Base-by-base conservation (phyloP, 1,284 basidiomycete species). In the Moniliella sp. region DNA sequence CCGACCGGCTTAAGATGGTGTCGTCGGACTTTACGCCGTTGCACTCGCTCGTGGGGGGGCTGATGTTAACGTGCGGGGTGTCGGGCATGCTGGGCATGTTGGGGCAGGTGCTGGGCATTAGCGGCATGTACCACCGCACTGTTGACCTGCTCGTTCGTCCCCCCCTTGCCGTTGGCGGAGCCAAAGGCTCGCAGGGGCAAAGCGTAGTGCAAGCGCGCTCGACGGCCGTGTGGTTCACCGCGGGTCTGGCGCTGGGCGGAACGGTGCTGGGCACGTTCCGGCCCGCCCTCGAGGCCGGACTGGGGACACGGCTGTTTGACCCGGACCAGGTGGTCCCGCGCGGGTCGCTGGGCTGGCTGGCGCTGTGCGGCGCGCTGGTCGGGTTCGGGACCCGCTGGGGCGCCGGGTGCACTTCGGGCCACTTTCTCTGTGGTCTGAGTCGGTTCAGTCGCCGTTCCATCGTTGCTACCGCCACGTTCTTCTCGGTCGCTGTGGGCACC, bases 311-410 rank as follows among this genome's bases (percentile, higher is more conserved):
- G 5, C 33, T 60, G 21, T 44, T 60, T 15, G 57, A 60, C 32
- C 15, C 25, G 2, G n/a, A 13, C 27, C 15, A 11, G 7, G 13
- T 21, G 14, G 5, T 36, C 7, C 31, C 35, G 16, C 31, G 15
- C 4, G 28, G 31, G 5, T 27, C 39, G 18, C 28, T 28, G n/a
- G 15, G 33, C 17, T 25, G 27, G 0, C 8, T 34, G 0, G 2
- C 35, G 11, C 15, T 43, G 1, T 37, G 38, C 0, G 56, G 56
- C 0, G 15, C 46, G 0, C 35, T 49, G 1, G 50, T 58, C 2
- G 57, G 57, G 0, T 13, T 45, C 0, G 57, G 57, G 1, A 61
- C 56, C 1, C 57, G 54, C 40, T 40, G 57, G 17, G 56, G 50
- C 4, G 38, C 37, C 7, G 57, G 51, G 5, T 61, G 53, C 37